Percentiles rank a stretch among this genome's conserved stretches.
phyloP scores from a whole-genome alignment of 2,329 filamentous ascomycete genomes.

The Fusarium sp. region DNA sequence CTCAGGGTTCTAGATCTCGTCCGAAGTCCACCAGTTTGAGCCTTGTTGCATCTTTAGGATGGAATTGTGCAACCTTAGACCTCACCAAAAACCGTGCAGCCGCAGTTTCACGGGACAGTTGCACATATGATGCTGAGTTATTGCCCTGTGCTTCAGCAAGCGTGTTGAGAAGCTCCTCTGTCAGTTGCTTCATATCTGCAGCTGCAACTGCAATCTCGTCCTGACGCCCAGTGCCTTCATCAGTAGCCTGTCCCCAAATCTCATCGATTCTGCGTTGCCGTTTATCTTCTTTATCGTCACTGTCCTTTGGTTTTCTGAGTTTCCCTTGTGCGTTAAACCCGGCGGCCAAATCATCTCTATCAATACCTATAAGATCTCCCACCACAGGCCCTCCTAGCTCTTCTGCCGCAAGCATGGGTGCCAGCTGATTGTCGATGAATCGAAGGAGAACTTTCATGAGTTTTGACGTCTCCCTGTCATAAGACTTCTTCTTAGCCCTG shows the following conservation, averaged over 20 bases:
- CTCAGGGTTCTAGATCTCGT: constrained; percentile 66
- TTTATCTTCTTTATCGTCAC: constrained; percentile 54
- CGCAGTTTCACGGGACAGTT: constrained; percentile 67
- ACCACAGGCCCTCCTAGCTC: constrained; percentile 85
- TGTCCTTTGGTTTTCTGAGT: constrained; percentile 58
- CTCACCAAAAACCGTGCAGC: constrained; percentile 71
- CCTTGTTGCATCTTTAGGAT: constrained; percentile 68
- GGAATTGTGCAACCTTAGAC: constrained; percentile 72
- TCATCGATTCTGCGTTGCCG: constrained; percentile 70
- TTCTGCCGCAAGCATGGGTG: constrained; percentile 81
- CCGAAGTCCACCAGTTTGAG: constrained; percentile 72
- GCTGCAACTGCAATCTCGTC: constrained; percentile 62
- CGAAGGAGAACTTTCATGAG: constrained; percentile 71
- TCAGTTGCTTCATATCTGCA: constrained; percentile 67
- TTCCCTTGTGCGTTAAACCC: constrained; percentile 70
- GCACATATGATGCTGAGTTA: constrained; percentile 65
- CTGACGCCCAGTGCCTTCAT: constrained; percentile 41
- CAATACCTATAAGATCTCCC: constrained; percentile 73
- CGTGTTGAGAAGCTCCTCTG: constrained; percentile 68
- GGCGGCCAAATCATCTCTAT: constrained; percentile 66
- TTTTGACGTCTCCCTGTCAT: constrained; percentile 67
- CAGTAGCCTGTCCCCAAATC: constrained; percentile 61
- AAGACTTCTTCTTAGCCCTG: constrained; percentile 64
- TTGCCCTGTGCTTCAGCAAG: constrained; percentile 64
- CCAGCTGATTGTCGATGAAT: constrained; percentile 77